Evolutionary conservation across 768 basidiomycete genomes (phyloP).

Genomic region (Nidularia pulvinata): DNA sequence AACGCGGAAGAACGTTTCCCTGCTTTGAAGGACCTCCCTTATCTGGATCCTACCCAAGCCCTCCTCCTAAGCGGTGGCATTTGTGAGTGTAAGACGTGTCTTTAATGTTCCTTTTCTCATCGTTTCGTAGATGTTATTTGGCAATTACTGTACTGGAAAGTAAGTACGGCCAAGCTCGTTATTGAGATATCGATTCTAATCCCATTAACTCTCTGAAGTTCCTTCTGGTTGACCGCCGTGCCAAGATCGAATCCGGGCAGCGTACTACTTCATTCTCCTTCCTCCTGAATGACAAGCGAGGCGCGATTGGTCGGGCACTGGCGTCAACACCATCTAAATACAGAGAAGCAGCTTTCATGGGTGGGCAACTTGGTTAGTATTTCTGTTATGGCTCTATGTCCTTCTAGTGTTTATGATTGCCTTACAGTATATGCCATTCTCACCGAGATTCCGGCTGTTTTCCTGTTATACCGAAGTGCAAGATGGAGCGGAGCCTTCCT

Average conservation of each 20-base stretch:
- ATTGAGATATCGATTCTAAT: too few relatives aligned
- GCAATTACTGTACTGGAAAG: slow-evolving; percentile 96
- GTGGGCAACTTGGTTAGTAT: slow-evolving; percentile 74
- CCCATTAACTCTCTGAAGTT: slow-evolving; percentile 42
- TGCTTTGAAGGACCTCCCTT: slow-evolving; percentile 68
- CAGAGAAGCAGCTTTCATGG: slow-evolving; percentile 78
- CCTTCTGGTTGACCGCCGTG: slow-evolving; percentile 83
- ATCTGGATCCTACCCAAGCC: slow-evolving; percentile 69
- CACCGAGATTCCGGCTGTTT: slow-evolving; percentile 86
- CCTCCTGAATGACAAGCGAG: slow-evolving; percentile 86
- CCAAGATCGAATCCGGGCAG: slow-evolving; percentile 90
- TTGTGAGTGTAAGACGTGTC: slow-evolving; percentile 51
- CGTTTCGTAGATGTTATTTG: slow-evolving; percentile 74
- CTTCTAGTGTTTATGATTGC: slow-evolving; percentile 3
- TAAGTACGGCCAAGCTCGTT: slow-evolving; percentile 12
- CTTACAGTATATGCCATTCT: slow-evolving; percentile 76
- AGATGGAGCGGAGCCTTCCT: slow-evolving; percentile 80
- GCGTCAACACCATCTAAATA: slow-evolving; percentile 57
- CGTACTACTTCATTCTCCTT: slow-evolving; percentile 90
- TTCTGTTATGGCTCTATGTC: slow-evolving; percentile 2
- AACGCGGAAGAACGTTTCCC: slow-evolving; percentile 83
- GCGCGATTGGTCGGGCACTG: slow-evolving; percentile 76
- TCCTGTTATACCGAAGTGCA: slow-evolving; percentile 78
- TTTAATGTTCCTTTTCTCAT: slow-evolving; percentile 7
- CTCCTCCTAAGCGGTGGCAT: slow-evolving; percentile 81